Conservation (phyloP, 768 basidiomycete species). For the Rhizopogon rudus region DNA sequence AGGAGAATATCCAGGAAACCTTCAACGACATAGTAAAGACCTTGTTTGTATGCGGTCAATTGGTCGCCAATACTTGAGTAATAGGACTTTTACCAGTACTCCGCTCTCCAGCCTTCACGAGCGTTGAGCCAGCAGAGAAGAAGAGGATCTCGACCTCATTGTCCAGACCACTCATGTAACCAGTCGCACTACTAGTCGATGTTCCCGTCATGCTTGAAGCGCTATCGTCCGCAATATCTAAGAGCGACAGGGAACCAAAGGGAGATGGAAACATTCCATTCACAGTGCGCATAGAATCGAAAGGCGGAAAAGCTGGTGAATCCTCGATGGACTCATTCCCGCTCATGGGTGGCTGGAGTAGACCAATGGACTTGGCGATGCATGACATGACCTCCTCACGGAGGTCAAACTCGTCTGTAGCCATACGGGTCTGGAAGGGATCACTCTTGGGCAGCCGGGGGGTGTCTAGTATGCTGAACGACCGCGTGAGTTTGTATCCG, state of each 20-base stretch:
- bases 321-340: conserved; percentile 60
- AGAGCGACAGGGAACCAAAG: conserved; percentile 67
- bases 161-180: conserved; percentile 78
- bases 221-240: conserved; percentile 68
- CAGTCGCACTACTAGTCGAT: conserved; percentile 46
- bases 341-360: conserved; percentile 81
- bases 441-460: conserved; percentile 35
- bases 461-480: conserved; percentile 45
- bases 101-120: conserved; percentile 87
- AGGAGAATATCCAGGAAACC: conserved; percentile 92
- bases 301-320: conserved; percentile 57
- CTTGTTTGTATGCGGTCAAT: conserved; percentile 26
- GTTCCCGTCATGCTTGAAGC: conserved; percentile 59
- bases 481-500: conserved; percentile 40
- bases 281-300: conserved; percentile 31
- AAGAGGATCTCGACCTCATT: conserved; percentile 96
- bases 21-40: conserved; percentile 92
- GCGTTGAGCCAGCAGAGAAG: conserved; percentile 79
- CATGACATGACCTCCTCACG: conserved; percentile 96
- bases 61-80: conserved; percentile 4
- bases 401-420: conserved; percentile 83
- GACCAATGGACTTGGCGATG: conserved; percentile 95
- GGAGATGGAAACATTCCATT: conserved; percentile 51
- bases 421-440: conserved; percentile 18
- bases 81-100: conserved; percentile 60